Percentiles rank a stretch among this genome's conserved stretches.
phyloP scores from a whole-genome alignment of 2,329 filamentous ascomycete species.

The Remersonia thermophila region DNA sequence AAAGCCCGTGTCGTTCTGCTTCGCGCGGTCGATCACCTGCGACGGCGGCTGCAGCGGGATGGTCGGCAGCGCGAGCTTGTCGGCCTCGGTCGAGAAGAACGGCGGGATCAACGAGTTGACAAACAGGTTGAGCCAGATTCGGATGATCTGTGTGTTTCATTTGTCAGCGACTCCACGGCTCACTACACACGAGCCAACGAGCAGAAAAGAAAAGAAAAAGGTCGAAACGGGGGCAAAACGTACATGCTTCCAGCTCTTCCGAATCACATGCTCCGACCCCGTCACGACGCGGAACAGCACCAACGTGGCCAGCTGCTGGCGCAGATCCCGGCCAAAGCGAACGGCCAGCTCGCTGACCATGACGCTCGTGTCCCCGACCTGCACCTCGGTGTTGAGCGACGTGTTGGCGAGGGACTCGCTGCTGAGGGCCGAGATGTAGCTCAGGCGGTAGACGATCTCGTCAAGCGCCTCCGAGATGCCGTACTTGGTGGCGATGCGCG shows the following conservation, averaged over 20 bases:
- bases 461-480: constrained; percentile 76
- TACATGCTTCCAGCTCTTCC: constrained; percentile 67
- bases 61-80: constrained; percentile 56
- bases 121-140: constrained; percentile 91
- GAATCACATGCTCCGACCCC: constrained; percentile 67
- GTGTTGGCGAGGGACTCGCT: constrained; percentile 69
- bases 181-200: no score
- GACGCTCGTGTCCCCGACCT: constrained; percentile 79
- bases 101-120: constrained; percentile 85
- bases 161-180: constrained; percentile 15
- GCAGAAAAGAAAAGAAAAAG: no score
- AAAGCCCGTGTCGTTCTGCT: constrained; percentile 67
- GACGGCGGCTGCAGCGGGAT: constrained; percentile 88
- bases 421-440: constrained; percentile 79
- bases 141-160: constrained; percentile 51
- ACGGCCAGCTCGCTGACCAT: constrained; percentile 99
- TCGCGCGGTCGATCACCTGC: constrained; percentile 82
- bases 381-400: constrained; percentile 84
- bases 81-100: constrained; percentile 53
- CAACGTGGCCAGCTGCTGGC: constrained; percentile 84
- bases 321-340: constrained; percentile 85
- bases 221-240: constrained; percentile 24
- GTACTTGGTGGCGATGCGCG: constrained; percentile 80
- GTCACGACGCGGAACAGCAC: constrained; percentile 90
- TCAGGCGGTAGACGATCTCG: constrained; percentile 80